These are phyloP conservation scores for Colletotrichum caudatum DNA, from an alignment of 2,329 filamentous ascomycete species.

Conservation along the genomic window DNA sequence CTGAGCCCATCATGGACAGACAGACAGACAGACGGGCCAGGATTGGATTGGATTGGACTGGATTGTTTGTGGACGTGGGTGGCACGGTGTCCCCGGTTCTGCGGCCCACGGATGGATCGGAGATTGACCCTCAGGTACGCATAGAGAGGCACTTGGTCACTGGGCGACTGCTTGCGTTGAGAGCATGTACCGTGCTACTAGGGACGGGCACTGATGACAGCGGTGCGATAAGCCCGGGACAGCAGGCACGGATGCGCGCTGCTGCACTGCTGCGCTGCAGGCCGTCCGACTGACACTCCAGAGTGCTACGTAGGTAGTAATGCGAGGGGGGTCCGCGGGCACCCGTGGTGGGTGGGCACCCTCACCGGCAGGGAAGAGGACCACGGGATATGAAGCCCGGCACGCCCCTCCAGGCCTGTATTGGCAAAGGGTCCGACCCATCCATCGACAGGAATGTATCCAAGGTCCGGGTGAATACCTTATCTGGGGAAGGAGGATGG, in stretches of 20 bases:
- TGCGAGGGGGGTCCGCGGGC: constrained; percentile 21
- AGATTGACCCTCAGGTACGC: constrained; percentile 16
- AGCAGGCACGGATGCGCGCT: constrained; percentile 13
- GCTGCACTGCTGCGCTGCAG: constrained; percentile 9
- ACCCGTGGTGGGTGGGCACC: constrained; percentile 13
- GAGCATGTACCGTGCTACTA: not conserved
- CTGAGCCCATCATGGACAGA: constrained; percentile 21
- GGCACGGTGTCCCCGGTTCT: constrained; percentile 17
- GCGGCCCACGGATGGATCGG: constrained; percentile 37
- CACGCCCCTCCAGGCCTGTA: not conserved
- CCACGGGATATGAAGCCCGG: not conserved
- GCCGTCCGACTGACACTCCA: not conserved
- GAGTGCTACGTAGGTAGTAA: not conserved
- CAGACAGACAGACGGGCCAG: no score
- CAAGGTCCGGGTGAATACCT: constrained; percentile 7
- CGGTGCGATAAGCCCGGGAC: constrained; percentile 12
- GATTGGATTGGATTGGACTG: no score
- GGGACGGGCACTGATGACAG: not conserved
- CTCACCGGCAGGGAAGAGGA: not conserved
- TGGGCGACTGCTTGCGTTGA: fast-evolving
- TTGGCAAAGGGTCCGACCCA: not conserved
- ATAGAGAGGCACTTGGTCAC: not conserved
- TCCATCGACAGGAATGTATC: not conserved
- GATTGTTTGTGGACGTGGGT: constrained; percentile 22
- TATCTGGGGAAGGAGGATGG: not conserved